These are phyloP conservation scores for Epichloe sylvatica DNA, from an alignment of 2,329 filamentous ascomycete genomes.

Conservation along the genomic window DNA sequence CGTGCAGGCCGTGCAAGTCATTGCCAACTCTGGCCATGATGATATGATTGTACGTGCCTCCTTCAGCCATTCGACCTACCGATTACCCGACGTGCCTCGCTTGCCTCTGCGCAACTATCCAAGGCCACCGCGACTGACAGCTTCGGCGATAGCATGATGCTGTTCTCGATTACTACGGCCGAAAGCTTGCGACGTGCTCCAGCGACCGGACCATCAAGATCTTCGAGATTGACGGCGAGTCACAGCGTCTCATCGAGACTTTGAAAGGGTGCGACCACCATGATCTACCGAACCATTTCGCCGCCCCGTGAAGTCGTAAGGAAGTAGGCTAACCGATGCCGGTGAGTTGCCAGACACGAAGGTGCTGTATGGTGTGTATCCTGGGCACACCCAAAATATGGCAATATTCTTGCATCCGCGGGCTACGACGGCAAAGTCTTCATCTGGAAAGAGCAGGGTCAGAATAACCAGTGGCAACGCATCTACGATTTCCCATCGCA, in stretches of 20 bases:
- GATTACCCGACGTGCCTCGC: background rate
- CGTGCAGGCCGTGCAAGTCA: slow-evolving; percentile 28
- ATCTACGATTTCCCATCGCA: slow-evolving; percentile 90
- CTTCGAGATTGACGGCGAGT: slow-evolving; percentile 91
- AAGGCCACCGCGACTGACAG: slow-evolving; percentile 1
- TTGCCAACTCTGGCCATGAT: slow-evolving; percentile 55
- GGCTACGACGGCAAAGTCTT: slow-evolving; percentile 97
- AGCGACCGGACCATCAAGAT: slow-evolving; percentile 99
- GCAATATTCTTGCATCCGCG: slow-evolving; percentile 89
- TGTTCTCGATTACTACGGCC: slow-evolving; percentile 95
- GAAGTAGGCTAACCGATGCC: slow-evolving; percentile 6
- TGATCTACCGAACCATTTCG: slow-evolving; percentile 1
- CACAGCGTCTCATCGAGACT: slow-evolving; percentile 80
- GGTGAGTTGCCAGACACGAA: slow-evolving; percentile 56
- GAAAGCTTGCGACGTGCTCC: slow-evolving; percentile 89
- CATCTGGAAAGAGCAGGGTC: slow-evolving; percentile 82
- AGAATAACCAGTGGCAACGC: slow-evolving; percentile 56
- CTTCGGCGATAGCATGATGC: slow-evolving; percentile 64
- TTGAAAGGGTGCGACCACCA: slow-evolving; percentile 61
- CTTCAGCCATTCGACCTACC: background rate
- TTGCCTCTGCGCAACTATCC: background rate
- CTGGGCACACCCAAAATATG: slow-evolving; percentile 97
- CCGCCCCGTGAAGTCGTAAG: too few species aligned
- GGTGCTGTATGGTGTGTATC: slow-evolving; percentile 95
- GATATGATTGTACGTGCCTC: slow-evolving; percentile 86